Evolutionary conservation across 805 yeast genomes (phyloP), one percentile per base, ranked within the genome.

Genomic region (Pichia pseudocactophila): DNA sequence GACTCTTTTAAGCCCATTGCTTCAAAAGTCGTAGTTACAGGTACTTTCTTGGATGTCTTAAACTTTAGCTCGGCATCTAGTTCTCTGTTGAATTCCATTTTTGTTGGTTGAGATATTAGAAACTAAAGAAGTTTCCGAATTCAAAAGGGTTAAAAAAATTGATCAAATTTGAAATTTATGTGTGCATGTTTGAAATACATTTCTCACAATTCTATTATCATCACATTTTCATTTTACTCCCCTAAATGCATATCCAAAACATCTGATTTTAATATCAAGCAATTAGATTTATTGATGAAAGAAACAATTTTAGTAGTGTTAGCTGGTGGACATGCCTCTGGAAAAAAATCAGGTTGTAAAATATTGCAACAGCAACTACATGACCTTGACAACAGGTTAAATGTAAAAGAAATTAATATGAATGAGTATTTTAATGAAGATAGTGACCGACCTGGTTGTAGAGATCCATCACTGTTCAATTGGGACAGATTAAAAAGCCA

Each of bases 1-100:
- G 69, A 69, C 26, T 80, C 83, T 66, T 82, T 82, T 56, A 83
- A 68, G 68, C 80, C 73, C 68, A 83, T 74, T 50, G 75, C 88
- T 53, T 83, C 92, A 66, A 84, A 83, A 30, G 80, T 62, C 65
- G 70, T 62, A 48, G 68, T 69, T 8, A 64, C 60, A 6, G 65
- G 65, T 34, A 78, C 69, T 43, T 76, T 74, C 50, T 77, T 80
- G 11, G 88, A 70, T 3, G 78, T 73, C 42, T 74, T 73, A 56
- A 84, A 77, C 60, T 76, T 73, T 31, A 83, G 60, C 40, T 71
- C 76, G n/a, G 63, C 62, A 52, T 82, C 86, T 7, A 69, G 61
- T 12, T 74, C 78, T 54, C 72, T 71, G 54, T 80, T 77, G 51
- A 82, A 78, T 7, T 77, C 78, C 78, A 74, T 74, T 0, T 7